A percentile compares a stretch with the other conserved stretches of the same genome.
Evolutionary conservation across 345 rosid species (phyloP).

Genomic region (Theobroma cacao): DNA sequence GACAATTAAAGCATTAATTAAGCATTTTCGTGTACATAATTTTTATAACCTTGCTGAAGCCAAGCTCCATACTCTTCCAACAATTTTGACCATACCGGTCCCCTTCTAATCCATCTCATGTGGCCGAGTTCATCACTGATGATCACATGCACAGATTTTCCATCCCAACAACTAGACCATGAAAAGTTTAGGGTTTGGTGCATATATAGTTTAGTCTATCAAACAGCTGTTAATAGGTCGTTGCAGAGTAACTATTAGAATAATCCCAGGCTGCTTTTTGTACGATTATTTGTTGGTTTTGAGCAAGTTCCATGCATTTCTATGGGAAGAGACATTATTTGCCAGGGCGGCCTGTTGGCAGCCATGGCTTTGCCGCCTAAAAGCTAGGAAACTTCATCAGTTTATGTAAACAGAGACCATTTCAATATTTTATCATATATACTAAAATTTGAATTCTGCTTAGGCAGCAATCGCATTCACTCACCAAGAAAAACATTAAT

Average conservation of each 20-base stretch:
- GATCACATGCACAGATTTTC: background rate
- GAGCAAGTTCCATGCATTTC: background rate
- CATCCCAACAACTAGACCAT: background rate
- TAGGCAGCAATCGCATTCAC: background rate
- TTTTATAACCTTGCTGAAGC: background rate
- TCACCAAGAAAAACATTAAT: background rate
- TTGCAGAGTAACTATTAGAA: background rate
- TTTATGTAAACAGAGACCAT: background rate
- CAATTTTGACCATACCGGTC: background rate
- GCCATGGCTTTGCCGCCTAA: background rate
- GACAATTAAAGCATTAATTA: no score
- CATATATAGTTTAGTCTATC: background rate
- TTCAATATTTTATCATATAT: background rate
- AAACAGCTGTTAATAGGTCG: slow-evolving; percentile 2
- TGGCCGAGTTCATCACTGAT: background rate
- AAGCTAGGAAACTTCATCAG: background rate
- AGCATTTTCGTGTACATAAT: background rate
- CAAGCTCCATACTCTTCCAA: background rate
- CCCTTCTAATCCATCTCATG: background rate
- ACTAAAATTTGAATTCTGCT: background rate
- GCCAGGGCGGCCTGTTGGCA: background rate
- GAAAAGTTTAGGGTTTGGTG: background rate
- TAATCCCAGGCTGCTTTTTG: background rate
- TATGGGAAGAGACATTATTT: background rate
- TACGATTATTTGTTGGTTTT: background rate